Conservation (phyloP, 1,284 basidiomycete genomes). For the Inonotus obliquus region DNA sequence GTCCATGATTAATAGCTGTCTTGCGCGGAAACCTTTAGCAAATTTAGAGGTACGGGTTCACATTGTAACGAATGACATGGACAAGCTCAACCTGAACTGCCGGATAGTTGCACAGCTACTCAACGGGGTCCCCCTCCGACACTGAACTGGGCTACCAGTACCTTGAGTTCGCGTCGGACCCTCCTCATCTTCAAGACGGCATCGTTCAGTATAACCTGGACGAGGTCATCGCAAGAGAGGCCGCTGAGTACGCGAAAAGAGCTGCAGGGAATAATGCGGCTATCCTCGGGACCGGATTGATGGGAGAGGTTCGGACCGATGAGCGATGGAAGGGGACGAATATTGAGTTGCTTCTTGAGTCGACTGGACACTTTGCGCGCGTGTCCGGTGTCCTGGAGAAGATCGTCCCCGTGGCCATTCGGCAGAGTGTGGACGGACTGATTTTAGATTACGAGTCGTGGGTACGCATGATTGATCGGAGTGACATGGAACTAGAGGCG, state of each 20-base stretch:
- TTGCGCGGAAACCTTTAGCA: slow-evolving; percentile 6
- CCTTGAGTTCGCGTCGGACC: slow-evolving; percentile 2
- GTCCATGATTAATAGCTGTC: slow-evolving; percentile 16
- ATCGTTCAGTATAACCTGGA: slow-evolving; percentile 16
- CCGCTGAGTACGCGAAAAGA: not conserved
- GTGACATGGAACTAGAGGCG: slow-evolving; percentile 29
- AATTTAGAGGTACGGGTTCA: slow-evolving; percentile 14
- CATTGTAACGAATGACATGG: too few relatives aligned
- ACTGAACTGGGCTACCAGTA: slow-evolving; percentile 10
- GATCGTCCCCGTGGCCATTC: slow-evolving; percentile 32
- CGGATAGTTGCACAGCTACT: not conserved
- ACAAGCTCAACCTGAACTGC: too few relatives aligned
- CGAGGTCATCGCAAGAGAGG: slow-evolving; percentile 7
- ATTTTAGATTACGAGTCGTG: slow-evolving; percentile 71
- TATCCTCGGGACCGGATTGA: not conserved
- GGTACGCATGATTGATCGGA: slow-evolving; percentile 61
- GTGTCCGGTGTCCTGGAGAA: slow-evolving; percentile 35
- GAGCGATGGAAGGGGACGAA: not conserved
- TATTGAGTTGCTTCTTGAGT: slow-evolving; percentile 31
- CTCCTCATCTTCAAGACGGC: slow-evolving; percentile 13
- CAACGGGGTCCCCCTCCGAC: slow-evolving; percentile 4
- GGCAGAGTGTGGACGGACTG: slow-evolving; percentile 41
- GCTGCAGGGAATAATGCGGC: not conserved
- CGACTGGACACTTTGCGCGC: slow-evolving; percentile 37
- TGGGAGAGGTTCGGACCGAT: slow-evolving; percentile 12